A percentile compares a stretch with the other conserved stretches of the same genome.
Evolutionary conservation across 1,284 basidiomycete species (phyloP).

Genomic region (Psilocybe mexicana): DNA sequence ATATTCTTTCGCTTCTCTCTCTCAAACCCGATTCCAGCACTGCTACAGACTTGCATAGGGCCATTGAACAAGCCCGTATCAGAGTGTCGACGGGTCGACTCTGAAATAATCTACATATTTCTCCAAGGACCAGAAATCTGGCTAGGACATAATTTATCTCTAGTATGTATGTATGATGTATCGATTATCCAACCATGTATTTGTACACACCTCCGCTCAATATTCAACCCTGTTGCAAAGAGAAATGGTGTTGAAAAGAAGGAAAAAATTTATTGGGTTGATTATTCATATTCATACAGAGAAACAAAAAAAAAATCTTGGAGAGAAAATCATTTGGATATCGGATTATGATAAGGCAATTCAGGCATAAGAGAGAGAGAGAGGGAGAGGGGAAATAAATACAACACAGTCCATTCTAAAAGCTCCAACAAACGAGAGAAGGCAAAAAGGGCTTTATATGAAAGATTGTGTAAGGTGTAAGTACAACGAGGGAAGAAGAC

Average conservation of each 20-base stretch:
- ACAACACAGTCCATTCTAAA: constrained; percentile 21
- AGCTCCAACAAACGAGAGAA: constrained; percentile 3
- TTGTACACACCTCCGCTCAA: too few relatives aligned
- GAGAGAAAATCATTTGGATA: background rate
- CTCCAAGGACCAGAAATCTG: too few relatives aligned
- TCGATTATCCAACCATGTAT: too few relatives aligned
- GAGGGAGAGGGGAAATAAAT: constrained; percentile 1
- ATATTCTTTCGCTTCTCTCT: constrained; percentile 47
- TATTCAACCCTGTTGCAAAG: too few relatives aligned
- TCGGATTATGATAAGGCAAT: background rate
- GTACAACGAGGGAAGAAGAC: constrained; percentile 6
- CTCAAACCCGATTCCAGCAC: constrained; percentile 43
- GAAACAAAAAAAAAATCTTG: background rate
- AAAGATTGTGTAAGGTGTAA: background rate
- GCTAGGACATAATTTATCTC: too few relatives aligned
- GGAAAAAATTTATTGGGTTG: background rate
- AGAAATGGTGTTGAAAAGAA: background rate
- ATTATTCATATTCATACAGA: background rate
- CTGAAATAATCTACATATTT: background rate
- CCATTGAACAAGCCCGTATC: constrained; percentile 57
- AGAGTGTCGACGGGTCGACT: constrained; percentile 23
- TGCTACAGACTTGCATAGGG: constrained; percentile 57
- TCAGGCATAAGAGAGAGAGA: background rate
- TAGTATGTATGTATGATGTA: too few relatives aligned
- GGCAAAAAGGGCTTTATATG: background rate